A percentile compares a stretch with the other conserved stretches of the same genome.
These are phyloP conservation scores for Copromyces sp. DNA, from an alignment of 495 filamentous ascomycete species.

Conservation along the genomic window DNA sequence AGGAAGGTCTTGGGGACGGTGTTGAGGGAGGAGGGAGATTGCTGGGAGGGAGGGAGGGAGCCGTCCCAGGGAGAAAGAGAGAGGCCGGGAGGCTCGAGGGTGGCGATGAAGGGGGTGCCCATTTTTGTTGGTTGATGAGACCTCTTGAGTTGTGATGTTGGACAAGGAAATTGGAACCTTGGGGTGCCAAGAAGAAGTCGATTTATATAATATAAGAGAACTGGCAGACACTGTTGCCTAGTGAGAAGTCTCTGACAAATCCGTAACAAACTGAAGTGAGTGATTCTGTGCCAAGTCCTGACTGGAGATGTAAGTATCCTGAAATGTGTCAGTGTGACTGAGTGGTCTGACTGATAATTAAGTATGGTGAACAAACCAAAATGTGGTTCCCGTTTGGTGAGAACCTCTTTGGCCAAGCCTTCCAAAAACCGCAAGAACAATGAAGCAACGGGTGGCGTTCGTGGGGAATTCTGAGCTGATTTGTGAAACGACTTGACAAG, in stretches of 20 bases:
- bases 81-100: conserved; percentile 32
- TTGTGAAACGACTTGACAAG: not conserved
- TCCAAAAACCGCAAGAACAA: not conserved
- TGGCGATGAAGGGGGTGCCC: conserved; percentile 37
- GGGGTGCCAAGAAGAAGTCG: not conserved
- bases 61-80: conserved; percentile 1
- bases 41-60: conserved; percentile 3
- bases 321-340: not conserved
- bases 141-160: not conserved
- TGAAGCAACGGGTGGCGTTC: not conserved
- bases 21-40: not conserved
- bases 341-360: not conserved
- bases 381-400: not conserved
- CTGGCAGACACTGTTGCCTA: not conserved
- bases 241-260: too few relatives aligned
- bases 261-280: not conserved
- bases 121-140: not conserved
- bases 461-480: not conserved
- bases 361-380: not conserved
- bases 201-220: not conserved
- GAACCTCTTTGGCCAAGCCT: not conserved
- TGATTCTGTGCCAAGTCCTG: not conserved
- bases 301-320: not conserved
- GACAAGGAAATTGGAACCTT: not conserved
- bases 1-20: conserved; percentile 51